Evolutionary conservation across 2,329 filamentous ascomycete genomes (phyloP), one percentile per base, ranked within the genome.

Genomic region (Colletotrichum gigasporum): DNA sequence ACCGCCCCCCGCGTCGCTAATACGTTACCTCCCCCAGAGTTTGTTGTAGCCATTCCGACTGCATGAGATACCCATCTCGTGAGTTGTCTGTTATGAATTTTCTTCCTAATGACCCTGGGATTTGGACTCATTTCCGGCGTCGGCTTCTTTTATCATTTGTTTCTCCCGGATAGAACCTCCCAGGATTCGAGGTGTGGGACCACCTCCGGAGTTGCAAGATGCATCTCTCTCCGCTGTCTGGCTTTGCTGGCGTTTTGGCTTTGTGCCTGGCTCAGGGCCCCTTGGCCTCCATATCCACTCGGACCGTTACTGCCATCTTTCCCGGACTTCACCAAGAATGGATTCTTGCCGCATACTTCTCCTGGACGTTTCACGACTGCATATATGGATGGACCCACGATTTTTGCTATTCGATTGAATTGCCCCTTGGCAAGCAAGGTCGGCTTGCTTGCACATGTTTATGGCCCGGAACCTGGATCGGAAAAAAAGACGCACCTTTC

Each of bases 1-100:
- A 78, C 64, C 77, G 79, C 63, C 71, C 76, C 57, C 71, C 75
- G 50, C 77, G 77, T 64, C 77, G 78, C 71, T 79, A 75, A 71
- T 63, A 50, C 62, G 35, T 32, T 57, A 51, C 26, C 62, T 50
- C 41, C 28, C 47, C 9, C 34, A 60, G 51, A 51, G 18, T 55
- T 32, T 44, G 30, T 12, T 65, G 41, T 61, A 59, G 52, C 41
- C 55, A 45, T 32, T 45, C 20, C 51, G 47, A 58, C 59, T 67
- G 47, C 60, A 64, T 44, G 61, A 65, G 66, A 67, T 60, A n/a
- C 30, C 66, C 47, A 14, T 65, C 66, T 61, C 61, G 52, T 64
- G 64, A 55, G 47, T 48, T 45, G 37, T 30, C 59, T 61, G 51
- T 59, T 61, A 42, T 67, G 64, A 63, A 58, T 54, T 67, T 64